Evolutionary conservation across 805 yeast genomes (phyloP), one percentile per base, ranked within the genome.

Genomic region (Hanseniaspora pseudoguilliermondii): DNA sequence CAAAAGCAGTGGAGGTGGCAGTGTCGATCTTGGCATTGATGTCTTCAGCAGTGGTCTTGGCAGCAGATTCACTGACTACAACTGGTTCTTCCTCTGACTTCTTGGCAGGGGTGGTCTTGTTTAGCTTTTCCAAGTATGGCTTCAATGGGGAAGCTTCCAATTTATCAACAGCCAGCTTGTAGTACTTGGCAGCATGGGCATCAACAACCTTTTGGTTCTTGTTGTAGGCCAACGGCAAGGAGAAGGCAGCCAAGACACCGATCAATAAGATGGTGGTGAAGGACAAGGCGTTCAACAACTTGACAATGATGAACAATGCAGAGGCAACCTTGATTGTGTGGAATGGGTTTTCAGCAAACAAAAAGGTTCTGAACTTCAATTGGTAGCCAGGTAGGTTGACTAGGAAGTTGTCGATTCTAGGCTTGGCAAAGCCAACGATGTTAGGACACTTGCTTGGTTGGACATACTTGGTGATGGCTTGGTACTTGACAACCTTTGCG

Each of bases 231-330:
- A 77, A 79, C 58, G 97, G 97, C 47, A 79, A 73, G 46, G 95
- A 70, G 77, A 91, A 91, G 16, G 84, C 76, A 49, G 82, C 81
- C 46, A 80, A 68, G 50, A 78, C 66, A 62, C 84, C 74, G 34
- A 81, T 64, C 62, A 89, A 70, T 7, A 47, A 34, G 42, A 55
- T 50, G 32, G 84, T 74, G 79, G 83, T 84, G 57, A 90, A 69
- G 25, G 95, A 79, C 68, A 89, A 73, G 78, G 82, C 75, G 35
- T 86, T 81, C 60, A 95, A 84, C 64, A 89, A 71, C 69, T 82
- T 79, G 76, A 80, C 85, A 60, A 81, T 71, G 52, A 82, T 65
- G 70, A 78, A 86, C n/a, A 82, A 72, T 40, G 72, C 65, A 64
- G 82, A 81, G 55, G 87, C 90, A 54, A 86, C 81, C 71, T 80